Percentiles rank a stretch among this genome's conserved stretches.
phyloP scores from a whole-genome alignment of 176 grass and related monocot species.

The Avena eriantha region DNA sequence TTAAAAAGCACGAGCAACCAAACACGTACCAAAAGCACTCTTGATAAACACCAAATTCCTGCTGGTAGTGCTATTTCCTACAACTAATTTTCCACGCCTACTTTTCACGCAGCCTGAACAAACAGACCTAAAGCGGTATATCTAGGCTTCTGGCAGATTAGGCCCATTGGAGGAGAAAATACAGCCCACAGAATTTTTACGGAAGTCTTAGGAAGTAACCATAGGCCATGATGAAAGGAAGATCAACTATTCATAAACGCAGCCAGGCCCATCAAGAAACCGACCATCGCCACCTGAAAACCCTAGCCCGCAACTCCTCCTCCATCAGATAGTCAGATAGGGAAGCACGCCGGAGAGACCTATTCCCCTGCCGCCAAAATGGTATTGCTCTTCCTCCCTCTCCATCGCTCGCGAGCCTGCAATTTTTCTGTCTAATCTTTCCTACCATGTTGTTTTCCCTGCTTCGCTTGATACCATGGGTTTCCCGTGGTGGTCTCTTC shows the following conservation, averaged over 20 bases:
- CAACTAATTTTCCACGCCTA: too few species aligned
- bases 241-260: neutral
- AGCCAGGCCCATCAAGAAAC: neutral
- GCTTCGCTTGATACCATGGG: neutral
- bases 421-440: neutral
- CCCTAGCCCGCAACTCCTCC: slow-evolving; percentile 14
- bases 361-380: slow-evolving; percentile 43
- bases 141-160: too few species aligned
- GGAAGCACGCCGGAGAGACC: slow-evolving; percentile 23
- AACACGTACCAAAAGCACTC: too few species aligned
- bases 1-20: too few species aligned
- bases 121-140: too few species aligned
- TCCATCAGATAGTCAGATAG: neutral
- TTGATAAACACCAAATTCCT: too few species aligned
- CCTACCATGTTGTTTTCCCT: neutral
- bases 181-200: too few species aligned
- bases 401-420: neutral
- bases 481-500: neutral
- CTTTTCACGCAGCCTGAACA: too few species aligned
- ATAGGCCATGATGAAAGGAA: neutral
- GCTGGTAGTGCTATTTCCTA: too few species aligned
- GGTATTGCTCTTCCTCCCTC: slow-evolving; percentile 28
- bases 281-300: neutral
- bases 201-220: neutral
- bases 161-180: too few species aligned